Percentiles rank a stretch among this genome's conserved stretches.
These are phyloP conservation scores for Corchorus olitorius DNA, from an alignment of 345 rosid genomes.

Conservation along the genomic window DNA sequence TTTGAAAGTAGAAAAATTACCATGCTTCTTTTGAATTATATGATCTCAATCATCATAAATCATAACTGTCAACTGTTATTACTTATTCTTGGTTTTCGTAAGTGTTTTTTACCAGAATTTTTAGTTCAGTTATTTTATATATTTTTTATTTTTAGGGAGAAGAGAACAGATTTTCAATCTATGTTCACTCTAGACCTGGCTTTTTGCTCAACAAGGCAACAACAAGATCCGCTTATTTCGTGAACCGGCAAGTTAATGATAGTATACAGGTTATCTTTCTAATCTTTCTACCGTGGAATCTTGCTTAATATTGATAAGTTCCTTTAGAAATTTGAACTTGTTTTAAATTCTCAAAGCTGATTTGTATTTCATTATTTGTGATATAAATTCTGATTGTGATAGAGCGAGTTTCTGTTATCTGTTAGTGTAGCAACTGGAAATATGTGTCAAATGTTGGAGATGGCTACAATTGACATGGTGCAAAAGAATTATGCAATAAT, in stretches of 20 bases:
- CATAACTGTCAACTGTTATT: background rate
- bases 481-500: background rate
- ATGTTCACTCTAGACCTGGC: conserved; percentile 95
- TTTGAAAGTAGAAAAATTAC: conserved; percentile 1
- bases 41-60: background rate
- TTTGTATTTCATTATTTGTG: conserved; percentile 1
- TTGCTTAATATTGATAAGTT: background rate
- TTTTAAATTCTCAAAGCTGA: background rate
- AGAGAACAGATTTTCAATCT: conserved; percentile 75
- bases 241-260: conserved; percentile 82
- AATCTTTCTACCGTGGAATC: background rate
- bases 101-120: background rate
- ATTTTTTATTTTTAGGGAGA: conserved; percentile 57
- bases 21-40: background rate
- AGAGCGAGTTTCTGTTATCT: background rate
- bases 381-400: background rate
- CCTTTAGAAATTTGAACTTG: conserved; percentile 3
- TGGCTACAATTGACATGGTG: background rate
- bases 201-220: conserved; percentile 79
- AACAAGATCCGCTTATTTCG: conserved; percentile 71
- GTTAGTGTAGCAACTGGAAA: background rate
- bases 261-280: conserved; percentile 67
- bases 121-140: background rate
- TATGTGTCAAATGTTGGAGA: background rate
- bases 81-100: too few relatives aligned